These are phyloP conservation scores for Aspergillus sp. DNA, from an alignment of 2,329 filamentous ascomycete species.

Conservation along the genomic window DNA sequence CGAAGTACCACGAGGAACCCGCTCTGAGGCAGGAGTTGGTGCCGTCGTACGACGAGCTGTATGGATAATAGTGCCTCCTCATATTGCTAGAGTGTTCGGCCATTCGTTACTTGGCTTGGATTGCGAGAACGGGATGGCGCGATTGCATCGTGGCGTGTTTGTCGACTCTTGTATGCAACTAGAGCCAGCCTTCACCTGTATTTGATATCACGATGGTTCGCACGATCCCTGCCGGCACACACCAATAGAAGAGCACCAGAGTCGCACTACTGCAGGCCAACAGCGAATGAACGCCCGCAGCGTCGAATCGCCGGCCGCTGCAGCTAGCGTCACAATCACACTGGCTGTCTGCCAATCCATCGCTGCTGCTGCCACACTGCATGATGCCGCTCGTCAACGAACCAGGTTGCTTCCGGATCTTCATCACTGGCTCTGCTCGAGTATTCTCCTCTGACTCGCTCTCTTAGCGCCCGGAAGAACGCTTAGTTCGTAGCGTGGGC, in stretches of 20 bases:
- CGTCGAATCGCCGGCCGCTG: neutral
- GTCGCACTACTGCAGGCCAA: no score
- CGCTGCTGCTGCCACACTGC: neutral
- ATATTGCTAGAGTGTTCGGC: no score
- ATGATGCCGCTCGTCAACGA: neutral
- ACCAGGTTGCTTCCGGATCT: neutral
- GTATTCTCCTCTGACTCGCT: conserved; percentile 4
- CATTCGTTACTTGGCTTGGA: no score
- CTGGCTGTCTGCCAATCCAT: neutral
- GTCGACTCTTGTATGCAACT: no score
- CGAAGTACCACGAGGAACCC: conserved; percentile 13
- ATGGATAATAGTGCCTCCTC: conserved; percentile 25
- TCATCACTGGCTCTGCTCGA: conserved; percentile 1
- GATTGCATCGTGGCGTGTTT: no score
- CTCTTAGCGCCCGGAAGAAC: conserved; percentile 10
- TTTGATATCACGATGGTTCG: no score
- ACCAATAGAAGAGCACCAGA: no score
- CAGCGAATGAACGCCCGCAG: no score
- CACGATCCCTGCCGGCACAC: no score
- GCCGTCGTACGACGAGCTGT: conserved; percentile 32
- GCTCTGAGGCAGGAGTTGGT: conserved; percentile 21
- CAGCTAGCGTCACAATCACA: neutral
- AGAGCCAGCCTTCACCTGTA: no score
- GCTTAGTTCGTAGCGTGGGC: conserved; percentile 5
- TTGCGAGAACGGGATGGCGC: no score